Evolutionary conservation across 805 yeast genomes (phyloP).

Genomic region (Wickerhamiella slavikovae): DNA sequence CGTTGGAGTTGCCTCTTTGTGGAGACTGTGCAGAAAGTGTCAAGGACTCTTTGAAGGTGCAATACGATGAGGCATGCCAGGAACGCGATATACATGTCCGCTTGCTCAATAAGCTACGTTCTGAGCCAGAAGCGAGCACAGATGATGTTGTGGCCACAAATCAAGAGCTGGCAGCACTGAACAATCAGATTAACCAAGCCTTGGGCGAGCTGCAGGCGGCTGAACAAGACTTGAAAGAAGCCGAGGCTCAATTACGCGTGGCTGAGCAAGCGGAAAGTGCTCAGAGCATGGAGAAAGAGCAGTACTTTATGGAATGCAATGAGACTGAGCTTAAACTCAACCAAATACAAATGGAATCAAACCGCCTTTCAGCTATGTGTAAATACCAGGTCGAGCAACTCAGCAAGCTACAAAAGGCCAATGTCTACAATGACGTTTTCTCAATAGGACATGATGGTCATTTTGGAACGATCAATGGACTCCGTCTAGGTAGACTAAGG

Average conservation of each 20-base stretch:
- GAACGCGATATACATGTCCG: constrained; percentile 64
- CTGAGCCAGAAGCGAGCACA: constrained; percentile 27
- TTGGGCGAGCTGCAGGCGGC: constrained; percentile 19
- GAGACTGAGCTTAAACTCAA: constrained; percentile 30
- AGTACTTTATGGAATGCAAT: constrained; percentile 32
- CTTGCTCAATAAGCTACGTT: constrained; percentile 49
- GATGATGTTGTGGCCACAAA: constrained; percentile 26
- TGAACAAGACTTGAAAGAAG: constrained; percentile 16
- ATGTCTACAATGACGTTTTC: constrained; percentile 69
- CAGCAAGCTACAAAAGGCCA: constrained; percentile 50
- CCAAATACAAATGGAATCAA: constrained; percentile 32
- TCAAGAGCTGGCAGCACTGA: constrained; percentile 27
- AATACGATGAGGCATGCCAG: constrained; percentile 48
- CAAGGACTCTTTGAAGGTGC: constrained; percentile 39
- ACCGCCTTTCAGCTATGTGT: constrained; percentile 41
- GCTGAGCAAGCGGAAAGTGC: constrained; percentile 23
- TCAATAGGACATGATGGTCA: constrained; percentile 66
- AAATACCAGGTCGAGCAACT: constrained; percentile 42
- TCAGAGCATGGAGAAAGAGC: constrained; percentile 17
- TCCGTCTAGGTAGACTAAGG: constrained; percentile 53
- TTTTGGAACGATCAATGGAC: constrained; percentile 74
- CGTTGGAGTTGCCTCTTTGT: constrained; percentile 74
- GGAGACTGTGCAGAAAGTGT: constrained; percentile 59
- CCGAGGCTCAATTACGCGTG: constrained; percentile 22
- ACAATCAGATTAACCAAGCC: constrained; percentile 18